A percentile compares a stretch with the other conserved stretches of the same genome.
These are phyloP conservation scores for Magnusiomyces suaveolens DNA, from an alignment of 1,139 yeast species.

Conservation along the genomic window DNA sequence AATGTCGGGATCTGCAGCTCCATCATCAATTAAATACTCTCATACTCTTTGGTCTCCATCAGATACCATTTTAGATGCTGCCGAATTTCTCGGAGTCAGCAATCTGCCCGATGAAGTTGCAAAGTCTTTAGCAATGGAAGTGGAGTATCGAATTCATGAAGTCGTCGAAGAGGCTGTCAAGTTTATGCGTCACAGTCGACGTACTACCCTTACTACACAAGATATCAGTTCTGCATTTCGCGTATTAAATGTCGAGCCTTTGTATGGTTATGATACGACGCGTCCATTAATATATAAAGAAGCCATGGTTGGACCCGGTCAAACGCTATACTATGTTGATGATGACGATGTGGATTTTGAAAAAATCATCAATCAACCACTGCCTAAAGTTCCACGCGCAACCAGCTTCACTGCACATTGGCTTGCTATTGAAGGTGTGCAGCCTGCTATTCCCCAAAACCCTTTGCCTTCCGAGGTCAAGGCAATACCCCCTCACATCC, in stretches of 20 bases:
- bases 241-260: slow-evolving; percentile 71
- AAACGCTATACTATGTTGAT: slow-evolving; percentile 83
- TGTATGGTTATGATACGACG: slow-evolving; percentile 40
- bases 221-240: slow-evolving; percentile 77
- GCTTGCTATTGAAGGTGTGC: slow-evolving; percentile 98
- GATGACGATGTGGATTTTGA: slow-evolving; percentile 92
- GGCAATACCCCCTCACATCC: slow-evolving; percentile 35
- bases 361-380: slow-evolving; percentile 81
- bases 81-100: slow-evolving; percentile 75
- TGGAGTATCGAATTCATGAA: slow-evolving; percentile 92
- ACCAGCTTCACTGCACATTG: slow-evolving; percentile 95
- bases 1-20: slow-evolving; percentile 1
- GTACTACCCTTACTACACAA: slow-evolving; percentile 68
- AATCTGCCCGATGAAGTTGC: slow-evolving; percentile 86
- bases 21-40: slow-evolving; percentile 43
- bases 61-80: slow-evolving; percentile 93
- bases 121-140: slow-evolving; percentile 94
- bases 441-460: slow-evolving; percentile 94
- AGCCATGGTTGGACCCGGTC: slow-evolving; percentile 87
- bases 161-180: slow-evolving; percentile 90
- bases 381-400: slow-evolving; percentile 90
- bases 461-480: slow-evolving; percentile 56
- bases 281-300: slow-evolving; percentile 62
- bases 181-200: slow-evolving; percentile 88
- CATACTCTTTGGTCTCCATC: slow-evolving; percentile 97